Conservation (phyloP, 2,329 filamentous ascomycete genomes). For the Xylaria sp. region DNA sequence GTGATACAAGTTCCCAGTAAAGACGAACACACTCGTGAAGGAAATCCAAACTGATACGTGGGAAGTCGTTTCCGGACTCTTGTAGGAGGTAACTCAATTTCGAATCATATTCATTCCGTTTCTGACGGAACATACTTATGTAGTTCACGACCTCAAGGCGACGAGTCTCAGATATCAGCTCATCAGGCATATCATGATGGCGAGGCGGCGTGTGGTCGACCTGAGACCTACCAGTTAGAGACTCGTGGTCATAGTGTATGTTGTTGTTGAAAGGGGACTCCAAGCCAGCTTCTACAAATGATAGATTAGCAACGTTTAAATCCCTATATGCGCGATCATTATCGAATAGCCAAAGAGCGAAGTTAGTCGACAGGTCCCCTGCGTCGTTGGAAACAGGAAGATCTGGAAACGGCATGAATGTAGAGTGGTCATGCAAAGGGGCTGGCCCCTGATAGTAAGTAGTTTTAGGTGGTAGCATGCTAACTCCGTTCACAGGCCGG, state of each 20-base stretch:
- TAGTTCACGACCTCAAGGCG: constrained; percentile 57
- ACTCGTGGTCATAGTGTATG: constrained; percentile 63
- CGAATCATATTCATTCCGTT: constrained; percentile 54
- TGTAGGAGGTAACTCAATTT: constrained; percentile 48
- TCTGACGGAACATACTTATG: constrained; percentile 56
- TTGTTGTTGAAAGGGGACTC: constrained; percentile 63
- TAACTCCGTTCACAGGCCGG: constrained; percentile 51
- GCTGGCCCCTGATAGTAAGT: constrained; percentile 50
- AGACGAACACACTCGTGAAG: constrained; percentile 86
- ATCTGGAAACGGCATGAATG: constrained; percentile 50
- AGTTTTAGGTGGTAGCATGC: constrained; percentile 53
- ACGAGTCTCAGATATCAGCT: constrained; percentile 56
- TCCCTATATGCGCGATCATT: constrained; percentile 55
- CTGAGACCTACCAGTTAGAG: constrained; percentile 58
- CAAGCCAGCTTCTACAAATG: constrained; percentile 60
- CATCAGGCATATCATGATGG: constrained; percentile 54
- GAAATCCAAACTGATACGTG: constrained; percentile 76
- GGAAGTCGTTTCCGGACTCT: constrained; percentile 55
- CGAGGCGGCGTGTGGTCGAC: constrained; percentile 56
- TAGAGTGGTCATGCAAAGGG: constrained; percentile 47
- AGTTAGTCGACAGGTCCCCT: constrained; percentile 55
- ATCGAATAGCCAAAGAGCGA: constrained; percentile 63
- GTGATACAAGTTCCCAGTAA: constrained; percentile 88
- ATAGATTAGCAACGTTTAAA: constrained; percentile 55
- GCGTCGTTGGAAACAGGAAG: constrained; percentile 50